Evolutionary conservation across 2,329 filamentous ascomycete species (phyloP), one percentile per base, ranked within the genome.

Genomic region (Colletotrichum nymphaeae): DNA sequence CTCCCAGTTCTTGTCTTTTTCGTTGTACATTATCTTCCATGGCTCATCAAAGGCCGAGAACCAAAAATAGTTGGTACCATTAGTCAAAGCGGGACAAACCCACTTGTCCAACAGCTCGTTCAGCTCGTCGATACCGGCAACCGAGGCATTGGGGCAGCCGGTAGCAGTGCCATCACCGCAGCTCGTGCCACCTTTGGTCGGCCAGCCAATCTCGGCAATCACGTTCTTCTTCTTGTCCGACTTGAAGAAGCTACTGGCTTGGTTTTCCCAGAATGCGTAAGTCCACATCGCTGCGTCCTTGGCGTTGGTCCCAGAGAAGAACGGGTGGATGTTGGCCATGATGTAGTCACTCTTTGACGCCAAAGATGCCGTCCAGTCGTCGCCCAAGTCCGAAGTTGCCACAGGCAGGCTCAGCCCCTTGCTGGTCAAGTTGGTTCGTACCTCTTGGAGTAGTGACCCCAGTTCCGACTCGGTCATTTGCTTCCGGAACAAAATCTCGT

Each of bases 21-120:
- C 86, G 81, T 98, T 93, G 84, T 92, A 98, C 22, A 83, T 79
- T 68, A 93, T 86, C 85, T 98, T 98, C 96, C 96, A 98, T 2
- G 95, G 95, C 87, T 98, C 96, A 80, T 98, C 96, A 81, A 98
- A 98, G 11, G 95, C 95, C 80, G 95, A 94, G 81, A 98, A 98
- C 96, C 96, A 98, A 80, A 98, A 98, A 82, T 97, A 98, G 76
- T 97, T 92, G 1, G 95, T 98, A 58, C 92, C 93, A 78, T 98
- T 97, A 28, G 85, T 86, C 75, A 98, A 84, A 12, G 93, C 92
- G 64, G 91, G 87, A 81, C 96, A 98, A 0, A 98, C 91, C 93
- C 94, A 98, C 75, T 91, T 90, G 1, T 91, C 86, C 90, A 98
- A 92, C 78, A 98, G 95, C n/a, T 86, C 87, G 80, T 98, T 98